Evolutionary conservation across 1,284 basidiomycete genomes (phyloP), one percentile per base, ranked within the genome.

Genomic region (Limonomyces culmigenus): DNA sequence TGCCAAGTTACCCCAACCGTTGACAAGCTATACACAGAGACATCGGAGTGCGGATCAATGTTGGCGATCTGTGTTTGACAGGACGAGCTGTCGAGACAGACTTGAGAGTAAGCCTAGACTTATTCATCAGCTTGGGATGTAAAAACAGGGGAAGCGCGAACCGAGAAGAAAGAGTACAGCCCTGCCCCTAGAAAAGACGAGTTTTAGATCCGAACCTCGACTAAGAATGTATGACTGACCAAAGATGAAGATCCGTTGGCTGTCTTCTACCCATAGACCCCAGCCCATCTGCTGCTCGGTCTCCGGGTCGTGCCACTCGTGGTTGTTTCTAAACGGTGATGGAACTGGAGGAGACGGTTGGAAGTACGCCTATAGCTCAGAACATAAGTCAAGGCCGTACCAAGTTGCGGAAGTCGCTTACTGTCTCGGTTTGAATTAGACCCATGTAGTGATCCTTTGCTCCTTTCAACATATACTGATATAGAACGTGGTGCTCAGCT

Each of bases 401-500:
- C 45, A n/a, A n/a, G n/a, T n/a, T n/a, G n/a, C 25, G 25, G 10
- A n/a, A 8, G 25, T 8, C 10, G 25, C 25, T 27, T n/a, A 79
- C 75, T 34, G 66, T 68, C 50, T 80, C 77, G 0, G 76, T 80
- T 48, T 83, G 79, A 29, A 74, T 72, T 30, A 80, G 55, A 1
- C 75, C 78, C 49, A 80, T 65, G 50, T 74, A 83, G 44, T 83
- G 76, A 46, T 74, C 69, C 42, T 57, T 53, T 1, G 79, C 77
- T 33, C 65, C 63, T 21, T 61, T 67, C 25, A 83, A 49, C 43
- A 60, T 69, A 47, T 79, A 81, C 47, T 81, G 74, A 46, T 79
- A 80, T 4, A 76, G 49, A 4, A 62, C 59, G 42, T 75, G 74
- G 46, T 83, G 77, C 46, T 80, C 77, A 40, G 63, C 62, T 66